Percentiles rank a stretch among this genome's conserved stretches.
Conservation (phyloP, 139 green algal species). For the Astrephomene gubernaculifera region DNA sequence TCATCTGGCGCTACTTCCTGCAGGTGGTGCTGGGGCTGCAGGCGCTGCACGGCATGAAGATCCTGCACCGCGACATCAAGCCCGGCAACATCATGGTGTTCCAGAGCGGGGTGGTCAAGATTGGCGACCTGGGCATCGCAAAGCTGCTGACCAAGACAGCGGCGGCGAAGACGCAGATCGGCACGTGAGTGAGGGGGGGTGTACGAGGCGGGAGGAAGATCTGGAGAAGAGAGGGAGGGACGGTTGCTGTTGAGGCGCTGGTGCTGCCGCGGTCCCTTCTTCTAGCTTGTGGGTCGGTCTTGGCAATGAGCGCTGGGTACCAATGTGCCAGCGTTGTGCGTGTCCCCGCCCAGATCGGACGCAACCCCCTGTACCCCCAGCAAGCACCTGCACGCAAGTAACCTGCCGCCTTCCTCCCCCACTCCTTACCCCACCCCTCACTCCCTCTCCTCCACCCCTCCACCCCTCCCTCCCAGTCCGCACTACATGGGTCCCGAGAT, state of each 20-base stretch:
- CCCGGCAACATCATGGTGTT: constrained; percentile 75
- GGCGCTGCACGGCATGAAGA: constrained; percentile 77
- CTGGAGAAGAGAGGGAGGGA: no score
- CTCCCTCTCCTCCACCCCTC: not conserved
- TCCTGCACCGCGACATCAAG: constrained; percentile 85
- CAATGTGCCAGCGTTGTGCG: no score
- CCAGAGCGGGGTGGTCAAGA: constrained; percentile 67
- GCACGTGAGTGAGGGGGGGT: constrained; percentile 59
- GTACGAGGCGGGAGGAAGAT: no score
- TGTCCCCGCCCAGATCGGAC: no score
- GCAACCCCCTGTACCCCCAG: no score
- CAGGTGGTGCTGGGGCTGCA: constrained; percentile 71
- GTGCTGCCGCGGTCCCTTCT: no score
- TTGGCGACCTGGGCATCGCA: constrained; percentile 82
- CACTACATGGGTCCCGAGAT: constrained; percentile 77
- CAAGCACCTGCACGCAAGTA: no score
- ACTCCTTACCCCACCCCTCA: not conserved
- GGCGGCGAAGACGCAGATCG: constrained; percentile 79
- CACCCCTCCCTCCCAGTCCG: not conserved
- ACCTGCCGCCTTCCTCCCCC: not conserved
- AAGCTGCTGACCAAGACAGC: constrained; percentile 58
- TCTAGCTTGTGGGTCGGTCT: no score
- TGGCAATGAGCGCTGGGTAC: no score
- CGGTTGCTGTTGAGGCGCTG: no score
- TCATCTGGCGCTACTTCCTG: constrained; percentile 85